Evolutionary conservation across 352 stramenopile genomes (phyloP), one percentile per base, ranked within the genome.

Genomic region (Globisporangium takayamanum): DNA sequence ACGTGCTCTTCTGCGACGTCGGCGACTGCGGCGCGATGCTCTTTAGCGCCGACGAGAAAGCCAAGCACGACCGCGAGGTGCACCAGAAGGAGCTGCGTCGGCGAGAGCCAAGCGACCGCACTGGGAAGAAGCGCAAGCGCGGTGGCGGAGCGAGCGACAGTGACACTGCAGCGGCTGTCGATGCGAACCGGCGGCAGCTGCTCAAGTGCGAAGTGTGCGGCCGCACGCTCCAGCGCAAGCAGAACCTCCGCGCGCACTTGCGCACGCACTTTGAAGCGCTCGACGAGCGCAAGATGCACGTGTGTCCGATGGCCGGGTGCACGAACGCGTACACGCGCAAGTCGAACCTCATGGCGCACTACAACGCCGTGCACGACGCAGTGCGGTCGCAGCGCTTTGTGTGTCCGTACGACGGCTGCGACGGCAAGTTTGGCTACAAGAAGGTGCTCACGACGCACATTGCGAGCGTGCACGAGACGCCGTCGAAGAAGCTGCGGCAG

Each of bases 311-410:
- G 62, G 52, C 58, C 2, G 69, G 64, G 6, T 94, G 84, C 44
- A 60, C 63, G 52, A 90, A 87, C 54, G 45, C 64, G 16, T 94
- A 91, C 68, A 89, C 81, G 20, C 76, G 74, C 22, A 67, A 78
- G 30, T 84, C 80, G 11, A 94, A 94, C 42, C 48, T 92, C 26
- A 90, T 88, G 72, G 62, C 77, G 28, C 84, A 92, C 57, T 86
- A 85, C 52, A 88, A 89, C 59, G 78, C 79, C 8, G 71, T 78
- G 30, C 81, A 92, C 47, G 78, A 89, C 39, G 58, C 70, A 4
- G 61, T 67, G 63, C 84, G 83, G 55, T 84, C 75, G 11, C 61
- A 72, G 66, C 75, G 75, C 26, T 94, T 89, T 65, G 69, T 64
- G 53, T 94, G 84, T 59, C 78, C 76, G 5, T 66, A 73, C 18